Percentiles rank a stretch among this genome's conserved stretches.
phyloP scores from a whole-genome alignment of 2,329 filamentous ascomycete species.

The Colletotrichum tamarilloi region DNA sequence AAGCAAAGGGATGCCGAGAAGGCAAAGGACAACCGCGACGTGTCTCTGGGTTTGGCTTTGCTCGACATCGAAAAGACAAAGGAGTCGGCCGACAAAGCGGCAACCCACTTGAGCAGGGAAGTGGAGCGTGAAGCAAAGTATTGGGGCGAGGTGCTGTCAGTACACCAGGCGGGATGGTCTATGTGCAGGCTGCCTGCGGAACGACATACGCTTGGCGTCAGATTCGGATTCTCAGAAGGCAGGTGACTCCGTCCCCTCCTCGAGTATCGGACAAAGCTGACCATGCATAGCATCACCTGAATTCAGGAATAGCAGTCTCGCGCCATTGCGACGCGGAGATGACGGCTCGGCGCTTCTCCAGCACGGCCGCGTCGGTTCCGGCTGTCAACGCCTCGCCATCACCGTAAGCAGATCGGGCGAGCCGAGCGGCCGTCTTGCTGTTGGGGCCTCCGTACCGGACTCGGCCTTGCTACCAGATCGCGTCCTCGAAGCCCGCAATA shows the following conservation, averaged over 20 bases:
- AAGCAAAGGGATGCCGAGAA: constrained; percentile 26
- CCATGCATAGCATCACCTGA: constrained; percentile 59
- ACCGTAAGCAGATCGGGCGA: constrained; percentile 68
- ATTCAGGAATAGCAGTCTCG: constrained; percentile 79
- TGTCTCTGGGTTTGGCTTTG: constrained; percentile 79
- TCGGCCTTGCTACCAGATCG: constrained; percentile 72
- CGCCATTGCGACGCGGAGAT: constrained; percentile 78
- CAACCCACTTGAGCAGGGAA: constrained; percentile 78
- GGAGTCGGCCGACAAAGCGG: constrained; percentile 78
- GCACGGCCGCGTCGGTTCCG: constrained; percentile 61
- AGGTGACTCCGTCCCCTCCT: constrained; percentile 26
- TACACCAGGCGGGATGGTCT: constrained; percentile 88
- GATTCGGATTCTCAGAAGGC: constrained; percentile 89
- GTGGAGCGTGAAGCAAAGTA: constrained; percentile 85
- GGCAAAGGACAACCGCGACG: constrained; percentile 65
- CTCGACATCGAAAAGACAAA: constrained; percentile 81
- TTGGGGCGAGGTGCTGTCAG: constrained; percentile 86
- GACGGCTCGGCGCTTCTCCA: constrained; percentile 84
- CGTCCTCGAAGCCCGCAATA: constrained; percentile 81
- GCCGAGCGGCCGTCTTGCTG: constrained; percentile 66
- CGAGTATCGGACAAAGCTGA: constrained; percentile 40
- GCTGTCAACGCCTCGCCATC: constrained; percentile 73
- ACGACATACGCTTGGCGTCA: constrained; percentile 80
- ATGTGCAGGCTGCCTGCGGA: constrained; percentile 82
- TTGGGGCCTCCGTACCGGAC: constrained; percentile 64